These are phyloP conservation scores for Dendrothele bispora DNA, from an alignment of 768 basidiomycete species.

Conservation along the genomic window DNA sequence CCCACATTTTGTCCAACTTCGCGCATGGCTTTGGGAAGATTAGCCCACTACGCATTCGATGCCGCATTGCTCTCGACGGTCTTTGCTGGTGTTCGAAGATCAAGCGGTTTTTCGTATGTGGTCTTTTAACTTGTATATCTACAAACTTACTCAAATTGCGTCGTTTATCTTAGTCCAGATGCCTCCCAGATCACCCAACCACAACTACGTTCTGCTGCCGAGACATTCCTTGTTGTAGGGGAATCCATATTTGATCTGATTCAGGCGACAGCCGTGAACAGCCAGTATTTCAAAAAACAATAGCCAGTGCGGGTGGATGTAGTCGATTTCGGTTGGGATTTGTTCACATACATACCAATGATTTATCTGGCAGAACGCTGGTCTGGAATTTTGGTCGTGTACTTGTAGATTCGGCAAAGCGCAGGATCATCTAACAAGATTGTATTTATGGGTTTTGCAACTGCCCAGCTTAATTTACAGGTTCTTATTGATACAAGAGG, in stretches of 20 bases:
- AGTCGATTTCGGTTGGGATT: too few species aligned
- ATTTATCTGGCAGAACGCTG: too few species aligned
- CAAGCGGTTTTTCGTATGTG: constrained; percentile 88
- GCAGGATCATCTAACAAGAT: too few species aligned
- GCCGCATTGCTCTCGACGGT: constrained; percentile 86
- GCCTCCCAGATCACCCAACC: constrained; percentile 73
- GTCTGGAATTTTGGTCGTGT: too few species aligned
- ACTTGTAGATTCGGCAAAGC: too few species aligned
- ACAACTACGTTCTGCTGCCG: constrained; percentile 71
- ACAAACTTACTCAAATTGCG: constrained; percentile 1
- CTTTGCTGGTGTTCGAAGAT: constrained; percentile 85
- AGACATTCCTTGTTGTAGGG: constrained; percentile 82
- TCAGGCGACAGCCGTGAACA: constrained; percentile 85
- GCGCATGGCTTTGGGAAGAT: constrained; percentile 56
- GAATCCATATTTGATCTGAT: constrained; percentile 88
- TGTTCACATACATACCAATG: too few species aligned
- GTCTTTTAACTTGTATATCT: constrained; percentile 4
- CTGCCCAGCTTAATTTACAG: too few species aligned
- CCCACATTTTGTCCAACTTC: too few species aligned
- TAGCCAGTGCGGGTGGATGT: too few species aligned
- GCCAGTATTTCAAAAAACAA: constrained; percentile 78
- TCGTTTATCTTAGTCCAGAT: constrained; percentile 51
- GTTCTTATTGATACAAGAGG: too few species aligned
- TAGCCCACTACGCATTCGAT: constrained; percentile 84
- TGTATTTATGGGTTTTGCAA: too few species aligned